A percentile compares a stretch with the other conserved stretches of the same genome.
Evolutionary conservation across 2,329 filamentous ascomycete species (phyloP).

Genomic region (Trichoderma guizhouense): DNA sequence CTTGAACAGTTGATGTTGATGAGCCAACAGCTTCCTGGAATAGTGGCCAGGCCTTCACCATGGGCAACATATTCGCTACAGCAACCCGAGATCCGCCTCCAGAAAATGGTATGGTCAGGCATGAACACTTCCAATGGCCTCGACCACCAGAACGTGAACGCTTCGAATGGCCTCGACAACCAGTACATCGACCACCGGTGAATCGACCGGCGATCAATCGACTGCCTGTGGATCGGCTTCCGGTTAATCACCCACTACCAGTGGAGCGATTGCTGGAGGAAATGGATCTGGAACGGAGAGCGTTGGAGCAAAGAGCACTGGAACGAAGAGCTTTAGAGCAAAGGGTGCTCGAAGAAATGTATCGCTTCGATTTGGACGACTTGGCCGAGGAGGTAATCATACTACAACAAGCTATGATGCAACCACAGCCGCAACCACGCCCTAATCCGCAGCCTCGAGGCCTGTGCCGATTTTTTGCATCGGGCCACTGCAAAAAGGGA

Average conservation of each 20-base stretch:
- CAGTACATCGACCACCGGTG: background rate
- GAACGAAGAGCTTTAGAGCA: background rate
- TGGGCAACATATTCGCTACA: background rate
- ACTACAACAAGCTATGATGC: background rate
- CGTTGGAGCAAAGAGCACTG: background rate
- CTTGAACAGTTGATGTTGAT: background rate
- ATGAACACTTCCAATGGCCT: no score
- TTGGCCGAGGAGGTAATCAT: background rate
- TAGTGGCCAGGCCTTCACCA: background rate
- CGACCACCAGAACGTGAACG: no score
- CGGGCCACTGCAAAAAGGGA: conserved; percentile 4
- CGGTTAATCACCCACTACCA: no score
- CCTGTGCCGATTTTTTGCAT: background rate
- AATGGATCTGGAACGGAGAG: background rate
- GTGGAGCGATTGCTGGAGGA: background rate
- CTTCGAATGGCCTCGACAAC: background rate
- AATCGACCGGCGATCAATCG: background rate
- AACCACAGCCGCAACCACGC: background rate
- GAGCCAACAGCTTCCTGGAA: background rate
- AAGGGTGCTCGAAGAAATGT: background rate
- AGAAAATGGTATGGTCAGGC: no score
- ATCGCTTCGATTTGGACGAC: no score
- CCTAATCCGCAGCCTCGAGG: background rate
- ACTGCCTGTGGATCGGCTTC: background rate
- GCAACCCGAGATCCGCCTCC: background rate